Evolutionary conservation across 345 rosid genomes (phyloP).

Genomic region (Eutrema japonicum): DNA sequence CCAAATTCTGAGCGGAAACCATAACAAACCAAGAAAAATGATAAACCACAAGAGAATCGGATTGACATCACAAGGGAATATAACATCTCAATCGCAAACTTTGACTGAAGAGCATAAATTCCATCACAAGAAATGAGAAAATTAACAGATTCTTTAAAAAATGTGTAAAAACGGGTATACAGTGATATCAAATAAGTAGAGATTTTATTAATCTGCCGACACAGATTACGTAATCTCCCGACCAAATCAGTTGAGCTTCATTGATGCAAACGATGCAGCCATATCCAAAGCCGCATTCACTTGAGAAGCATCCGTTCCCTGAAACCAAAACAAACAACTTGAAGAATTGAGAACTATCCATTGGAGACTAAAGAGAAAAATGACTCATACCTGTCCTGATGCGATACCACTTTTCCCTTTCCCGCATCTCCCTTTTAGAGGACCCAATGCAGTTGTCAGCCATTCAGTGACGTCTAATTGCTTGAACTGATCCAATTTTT

Average conservation of each 20-base stretch:
- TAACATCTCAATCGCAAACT: not conserved
- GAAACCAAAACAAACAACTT: slow-evolving; percentile 28
- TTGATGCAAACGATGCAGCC: slow-evolving; percentile 71
- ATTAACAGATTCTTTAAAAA: slow-evolving; percentile 4
- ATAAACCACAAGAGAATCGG: no score
- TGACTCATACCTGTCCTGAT: slow-evolving; percentile 76
- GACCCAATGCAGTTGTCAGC: slow-evolving; percentile 76
- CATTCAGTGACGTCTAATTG: slow-evolving; percentile 86
- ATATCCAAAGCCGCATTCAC: slow-evolving; percentile 68
- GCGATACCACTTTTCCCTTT: slow-evolving; percentile 94
- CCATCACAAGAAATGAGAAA: slow-evolving; percentile 1
- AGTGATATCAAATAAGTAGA: slow-evolving; percentile 17
- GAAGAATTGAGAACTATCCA: not conserved
- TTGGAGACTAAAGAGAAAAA: slow-evolving; percentile 1
- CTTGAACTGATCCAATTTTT: slow-evolving; percentile 58
- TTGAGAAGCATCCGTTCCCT: slow-evolving; percentile 87
- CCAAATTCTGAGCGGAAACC: no score
- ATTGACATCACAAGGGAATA: not conserved
- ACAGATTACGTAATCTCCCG: slow-evolving; percentile 17
- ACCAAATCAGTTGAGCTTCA: slow-evolving; percentile 67
- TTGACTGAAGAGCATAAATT: not conserved
- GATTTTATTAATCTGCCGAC: not conserved
- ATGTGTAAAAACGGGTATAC: slow-evolving; percentile 3
- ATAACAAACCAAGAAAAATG: no score
- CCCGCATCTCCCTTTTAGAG: slow-evolving; percentile 87